Base-by-base conservation (phyloP, 371 early-diverging fungal species). In the Encephalitozoon hellem region DNA sequence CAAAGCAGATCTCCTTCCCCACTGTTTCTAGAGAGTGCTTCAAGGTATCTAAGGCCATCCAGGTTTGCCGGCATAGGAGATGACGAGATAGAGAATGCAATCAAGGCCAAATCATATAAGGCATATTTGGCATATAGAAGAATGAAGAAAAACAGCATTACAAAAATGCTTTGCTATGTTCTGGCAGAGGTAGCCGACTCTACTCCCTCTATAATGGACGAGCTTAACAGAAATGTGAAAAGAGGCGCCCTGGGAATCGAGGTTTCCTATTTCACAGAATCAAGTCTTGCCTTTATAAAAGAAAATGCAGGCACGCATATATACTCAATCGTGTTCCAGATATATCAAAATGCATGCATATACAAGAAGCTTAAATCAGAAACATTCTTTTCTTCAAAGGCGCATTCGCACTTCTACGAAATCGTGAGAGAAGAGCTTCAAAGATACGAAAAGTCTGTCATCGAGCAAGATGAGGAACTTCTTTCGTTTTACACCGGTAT, bases 161-260 rank as follows among this genome's bases (percentile, higher is more conserved):
- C 30, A 26, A 59, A 47, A 21, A 68, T 59, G 39, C 21, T 70
- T 18, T 71, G 72, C 21, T 76, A 76, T 49, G 70, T 76, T 5
- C 32, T 76, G 9, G 30, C 70, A 18, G n/a, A 30, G 2, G 23
- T 76, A 21, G 47, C 59, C 11, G 34, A 38, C 28, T 23, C 34
- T 9, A 11, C 12, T 9, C 23, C 38, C 25, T 26, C 32, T 11
- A 25, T 65, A 25, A 23, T 43, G 11, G 38, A 43, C 9, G 76
- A 76, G 30, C 39, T 77, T 4, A 39, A 38, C 9, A 51, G 21
- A 26, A 52, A 68, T 32, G 23, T 74, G 9, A 73, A 74, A 39
- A 73, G 70, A 41, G 68, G 51, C 0, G 72, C 77, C 2, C 52
- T 77, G 39, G 77, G 77, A 42, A 65, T 72, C 45, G 49, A 66